These are phyloP conservation scores for Aureobasidium subglaciale DNA, from an alignment of 2,329 filamentous ascomycete species.

Conservation along the genomic window DNA sequence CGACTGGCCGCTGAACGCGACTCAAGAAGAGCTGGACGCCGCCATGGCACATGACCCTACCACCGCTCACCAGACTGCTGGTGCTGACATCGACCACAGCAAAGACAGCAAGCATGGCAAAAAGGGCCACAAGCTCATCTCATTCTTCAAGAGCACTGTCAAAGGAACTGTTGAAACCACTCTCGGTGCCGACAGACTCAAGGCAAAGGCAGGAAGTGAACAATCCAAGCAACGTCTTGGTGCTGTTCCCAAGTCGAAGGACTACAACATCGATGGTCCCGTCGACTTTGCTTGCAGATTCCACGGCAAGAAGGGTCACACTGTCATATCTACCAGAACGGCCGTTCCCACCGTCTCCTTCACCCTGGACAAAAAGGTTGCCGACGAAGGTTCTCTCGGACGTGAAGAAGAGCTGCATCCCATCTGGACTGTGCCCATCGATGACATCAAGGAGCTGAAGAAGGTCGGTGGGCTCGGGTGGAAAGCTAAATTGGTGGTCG, in stretches of 20 bases:
- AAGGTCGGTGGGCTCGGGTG: constrained; percentile 77
- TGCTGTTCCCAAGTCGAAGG: constrained; percentile 50
- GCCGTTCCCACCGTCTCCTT: constrained; percentile 64
- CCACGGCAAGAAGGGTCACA: constrained; percentile 63
- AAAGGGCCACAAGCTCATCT: constrained; percentile 47
- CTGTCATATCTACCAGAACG: constrained; percentile 60
- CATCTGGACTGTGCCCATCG: constrained; percentile 62
- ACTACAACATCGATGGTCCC: constrained; percentile 51
- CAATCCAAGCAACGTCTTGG: constrained; percentile 66
- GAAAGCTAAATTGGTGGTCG: constrained; percentile 77
- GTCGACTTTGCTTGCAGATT: constrained; percentile 69
- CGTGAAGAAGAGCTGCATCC: constrained; percentile 49
- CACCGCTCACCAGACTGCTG: constrained; percentile 42
- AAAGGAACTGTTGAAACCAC: constrained; percentile 67
- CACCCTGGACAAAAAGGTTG: constrained; percentile 46
- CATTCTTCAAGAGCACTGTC: constrained; percentile 61
- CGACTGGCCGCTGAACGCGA: constrained; percentile 53
- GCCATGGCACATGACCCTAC: constrained; percentile 47
- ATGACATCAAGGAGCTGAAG: constrained; percentile 64
- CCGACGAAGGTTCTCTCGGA: constrained; percentile 31
- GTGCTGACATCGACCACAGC: constrained; percentile 46
- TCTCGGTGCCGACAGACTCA: constrained; percentile 62
- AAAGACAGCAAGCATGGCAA: constrained; percentile 43
- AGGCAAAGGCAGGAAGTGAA: constrained; percentile 54
- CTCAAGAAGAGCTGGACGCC: constrained; percentile 56